A percentile compares a stretch with the other conserved stretches of the same genome.
Conservation (phyloP, 345 rosid species). For the Eucalyptus shirleyi region DNA sequence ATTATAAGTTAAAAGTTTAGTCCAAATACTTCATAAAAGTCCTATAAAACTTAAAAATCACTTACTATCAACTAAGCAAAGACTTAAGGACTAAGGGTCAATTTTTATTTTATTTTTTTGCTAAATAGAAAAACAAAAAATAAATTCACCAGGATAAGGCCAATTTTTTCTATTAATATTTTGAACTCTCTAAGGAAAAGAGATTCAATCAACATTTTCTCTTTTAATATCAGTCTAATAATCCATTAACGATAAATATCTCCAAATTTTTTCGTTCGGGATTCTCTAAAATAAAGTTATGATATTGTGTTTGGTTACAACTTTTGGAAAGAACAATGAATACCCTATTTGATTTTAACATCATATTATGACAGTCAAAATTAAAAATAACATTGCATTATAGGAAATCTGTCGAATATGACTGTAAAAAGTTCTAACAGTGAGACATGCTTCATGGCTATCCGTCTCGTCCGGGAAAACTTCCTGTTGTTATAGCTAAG, state of each 20-base stretch:
- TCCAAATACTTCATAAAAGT: neutral
- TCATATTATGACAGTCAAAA: neutral
- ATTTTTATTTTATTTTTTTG: neutral
- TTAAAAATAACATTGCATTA: neutral
- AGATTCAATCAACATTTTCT: no score
- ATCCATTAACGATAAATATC: neutral
- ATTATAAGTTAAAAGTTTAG: neutral
- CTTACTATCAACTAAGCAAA: neutral
- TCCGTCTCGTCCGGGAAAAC: neutral
- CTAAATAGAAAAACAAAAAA: neutral
- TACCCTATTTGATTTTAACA: neutral
- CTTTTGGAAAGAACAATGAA: neutral
- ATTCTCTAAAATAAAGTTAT: neutral
- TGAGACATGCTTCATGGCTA: neutral
- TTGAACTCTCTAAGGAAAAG: neutral
- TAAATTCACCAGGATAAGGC: neutral
- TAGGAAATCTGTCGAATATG: neutral
- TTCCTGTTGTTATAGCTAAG: neutral
- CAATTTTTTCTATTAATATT: neutral
- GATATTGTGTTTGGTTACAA: neutral
- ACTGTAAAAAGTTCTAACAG: accelerated
- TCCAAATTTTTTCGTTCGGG: neutral
- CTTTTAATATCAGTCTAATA: neutral
- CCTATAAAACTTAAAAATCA: neutral
- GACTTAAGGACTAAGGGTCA: neutral